These are phyloP conservation scores for Coemansia sp. DNA, from an alignment of 192 early-diverging fungal genomes.

Conservation along the genomic window DNA sequence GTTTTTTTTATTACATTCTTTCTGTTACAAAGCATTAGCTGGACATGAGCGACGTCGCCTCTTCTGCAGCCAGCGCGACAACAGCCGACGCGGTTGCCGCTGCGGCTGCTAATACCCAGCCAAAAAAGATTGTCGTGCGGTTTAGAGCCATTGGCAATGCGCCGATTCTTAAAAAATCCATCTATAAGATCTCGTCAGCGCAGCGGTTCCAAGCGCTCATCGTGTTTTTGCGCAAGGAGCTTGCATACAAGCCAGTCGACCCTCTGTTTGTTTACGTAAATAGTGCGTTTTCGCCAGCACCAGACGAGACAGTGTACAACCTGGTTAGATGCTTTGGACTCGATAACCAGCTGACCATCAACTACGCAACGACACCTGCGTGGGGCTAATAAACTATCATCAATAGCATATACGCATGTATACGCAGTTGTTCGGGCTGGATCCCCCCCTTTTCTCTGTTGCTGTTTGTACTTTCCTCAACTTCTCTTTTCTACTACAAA, in stretches of 20 bases:
- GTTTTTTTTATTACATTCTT: neutral
- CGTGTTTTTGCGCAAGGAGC: conserved; percentile 80
- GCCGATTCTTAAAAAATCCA: conserved; percentile 85
- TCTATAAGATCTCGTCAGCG: conserved; percentile 84
- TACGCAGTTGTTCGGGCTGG: neutral
- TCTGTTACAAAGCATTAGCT: too few relatives aligned
- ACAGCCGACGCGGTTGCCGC: conserved; percentile 15
- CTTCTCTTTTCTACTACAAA: too few relatives aligned
- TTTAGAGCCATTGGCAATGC: conserved; percentile 87
- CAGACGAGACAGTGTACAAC: conserved; percentile 86
- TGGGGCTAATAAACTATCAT: conserved; percentile 69
- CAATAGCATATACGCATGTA: neutral
- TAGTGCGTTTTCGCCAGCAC: conserved; percentile 92
- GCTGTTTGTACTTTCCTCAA: too few relatives aligned
- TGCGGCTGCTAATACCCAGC: conserved; percentile 9
- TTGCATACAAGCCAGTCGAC: conserved; percentile 75
- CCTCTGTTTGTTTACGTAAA: conserved; percentile 92
- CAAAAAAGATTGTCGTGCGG: conserved; percentile 74
- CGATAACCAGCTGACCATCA: conserved; percentile 82
- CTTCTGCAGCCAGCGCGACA: conserved; percentile 12
- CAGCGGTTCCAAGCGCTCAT: conserved; percentile 87
- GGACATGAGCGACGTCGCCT: conserved; percentile 13
- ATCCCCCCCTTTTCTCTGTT: too few relatives aligned
- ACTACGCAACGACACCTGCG: conserved; percentile 90
- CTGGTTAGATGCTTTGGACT: conserved; percentile 83